Conservation (phyloP, 2,329 filamentous ascomycete genomes). For the Hymenoscyphus albidus region DNA sequence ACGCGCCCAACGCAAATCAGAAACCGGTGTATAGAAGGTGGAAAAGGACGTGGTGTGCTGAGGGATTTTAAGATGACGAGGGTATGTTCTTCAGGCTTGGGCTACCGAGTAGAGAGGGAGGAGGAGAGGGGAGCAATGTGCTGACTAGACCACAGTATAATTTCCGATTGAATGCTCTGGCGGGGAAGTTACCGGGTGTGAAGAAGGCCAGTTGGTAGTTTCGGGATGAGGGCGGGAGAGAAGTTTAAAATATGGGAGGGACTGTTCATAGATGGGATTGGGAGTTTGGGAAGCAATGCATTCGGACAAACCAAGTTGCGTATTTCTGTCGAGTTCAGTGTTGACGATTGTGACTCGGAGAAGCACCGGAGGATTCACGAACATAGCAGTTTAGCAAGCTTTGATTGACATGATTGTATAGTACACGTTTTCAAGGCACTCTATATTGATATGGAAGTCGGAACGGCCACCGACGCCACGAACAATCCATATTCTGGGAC, state of each 20-base stretch:
- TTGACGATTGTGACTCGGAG: not conserved
- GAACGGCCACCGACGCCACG: no score
- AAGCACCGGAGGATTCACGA: no score
- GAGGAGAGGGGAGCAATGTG: not conserved
- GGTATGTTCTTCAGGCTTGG: constrained; percentile 54
- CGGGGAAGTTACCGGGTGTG: constrained; percentile 83
- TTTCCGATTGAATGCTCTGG: constrained; percentile 86
- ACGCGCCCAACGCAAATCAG: constrained; percentile 90
- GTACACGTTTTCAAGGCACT: no score
- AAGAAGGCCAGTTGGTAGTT: constrained; percentile 93
- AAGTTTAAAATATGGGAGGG: not conserved
- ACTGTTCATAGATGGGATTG: no score
- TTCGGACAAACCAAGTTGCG: not conserved
- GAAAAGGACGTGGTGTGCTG: constrained; percentile 86
- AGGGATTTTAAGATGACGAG: constrained; percentile 88
- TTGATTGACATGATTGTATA: no score
- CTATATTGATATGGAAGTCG: no score
- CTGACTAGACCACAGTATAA: constrained; percentile 62
- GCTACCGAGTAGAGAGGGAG: not conserved
- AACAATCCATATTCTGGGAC: no score
- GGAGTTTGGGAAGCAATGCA: not conserved
- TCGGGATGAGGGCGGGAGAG: not conserved
- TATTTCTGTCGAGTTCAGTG: not conserved
- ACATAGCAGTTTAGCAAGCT: no score
- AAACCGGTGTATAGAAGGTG: constrained; percentile 88